Base-by-base conservation (phyloP, 2,329 filamentous ascomycete species). In the Xylaria sp. region DNA sequence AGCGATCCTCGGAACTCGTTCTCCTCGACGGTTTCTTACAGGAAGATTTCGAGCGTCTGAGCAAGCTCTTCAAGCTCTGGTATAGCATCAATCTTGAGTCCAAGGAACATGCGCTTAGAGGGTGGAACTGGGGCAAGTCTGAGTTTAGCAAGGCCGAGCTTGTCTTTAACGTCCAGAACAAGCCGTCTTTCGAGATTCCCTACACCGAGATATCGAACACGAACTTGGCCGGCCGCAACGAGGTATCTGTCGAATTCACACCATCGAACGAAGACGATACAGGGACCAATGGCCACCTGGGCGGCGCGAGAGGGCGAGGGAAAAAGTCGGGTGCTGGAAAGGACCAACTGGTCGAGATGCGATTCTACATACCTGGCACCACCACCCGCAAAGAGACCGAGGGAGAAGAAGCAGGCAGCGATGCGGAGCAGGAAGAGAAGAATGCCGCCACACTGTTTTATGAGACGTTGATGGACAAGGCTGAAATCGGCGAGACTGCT, bases 111-210 rank as follows among this genome's bases (percentile, higher is more conserved):
- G 93, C 95, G 23, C 82, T 99, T 61, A 88, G 95, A 70, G 95
- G 95, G 58, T 99, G 95, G 95, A 99, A 99, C 77, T 99, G 95
- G 96, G 95, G 95, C 72, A 99, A 98, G 79, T 92, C 92, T 67
- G 95, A 99, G 72, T 97, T 99, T 75, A 90, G 90, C 64, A 97
- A 98, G 79, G 90, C 93, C 56, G 95, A 99, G 80, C 86, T 99
- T 58, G 87, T 91, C 29, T 99, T 99, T 83, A 98, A 93, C 76
- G 95, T 99, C 37, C 93, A 96, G 75, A 99, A 97, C 78, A 88
- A 93, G 71, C 95, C 95, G 3, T 92, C 94, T 4, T 99, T 99
- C 76, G 95, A 98, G 78, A 89, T 99, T 4, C 93, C 96, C 11
- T 99, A 98, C 80, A 91, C 93, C 47, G 95, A 99, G 77, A 96